Base-by-base conservation (phyloP, 192 early-diverging fungal genomes). In the Backusella tarrabulga region DNA sequence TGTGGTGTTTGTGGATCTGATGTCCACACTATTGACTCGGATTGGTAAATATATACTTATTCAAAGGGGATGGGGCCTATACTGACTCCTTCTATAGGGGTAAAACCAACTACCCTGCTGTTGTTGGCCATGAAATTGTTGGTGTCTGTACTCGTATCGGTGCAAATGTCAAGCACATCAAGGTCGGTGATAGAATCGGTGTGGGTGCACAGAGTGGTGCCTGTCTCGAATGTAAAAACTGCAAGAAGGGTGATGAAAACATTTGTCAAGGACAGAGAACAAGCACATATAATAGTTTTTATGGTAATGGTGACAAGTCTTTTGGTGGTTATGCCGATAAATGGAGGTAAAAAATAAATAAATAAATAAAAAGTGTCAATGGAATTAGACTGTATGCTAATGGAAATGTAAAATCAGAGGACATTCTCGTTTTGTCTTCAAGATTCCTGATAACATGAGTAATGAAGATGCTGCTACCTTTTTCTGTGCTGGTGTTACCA, bases 1-100 rank as follows among this genome's bases (percentile, higher is more conserved):
- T 92, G 91, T 68, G 93, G 93, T 71, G 90, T 96, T 67, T 96
- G 95, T 77, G 90, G 87, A 54, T 90, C 90, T 6, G 95, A 95
- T 80, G 73, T 93, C 52, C 92, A 97, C 81, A 92, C 86, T 29
- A 80, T 89, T 63, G 87, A 87, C 76, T 77, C 78, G 0, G 91
- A 86, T 67, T 73, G 71, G 32, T 32, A 32, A 32, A 32, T 32
- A 32, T 32, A 32, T 32, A 32, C 3, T 32, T 32, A 32, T 32
- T 3, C 2, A 32, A 32, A 32, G 32, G 32, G 32, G 3, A 32
- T 32, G 2, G 32, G 32, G 0, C 32, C 2, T 32, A 32, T 32
- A 32, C 32, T 32, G 32, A 32, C 32, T 32, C 2, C 32, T 32
- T 32, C 17, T n/a, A 17, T 38, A 41, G 40, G 68, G 68, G 68